phyloP scores from a whole-genome alignment of 2,329 filamentous ascomycete genomes.

The Dothidotthia symphoricarpi region DNA sequence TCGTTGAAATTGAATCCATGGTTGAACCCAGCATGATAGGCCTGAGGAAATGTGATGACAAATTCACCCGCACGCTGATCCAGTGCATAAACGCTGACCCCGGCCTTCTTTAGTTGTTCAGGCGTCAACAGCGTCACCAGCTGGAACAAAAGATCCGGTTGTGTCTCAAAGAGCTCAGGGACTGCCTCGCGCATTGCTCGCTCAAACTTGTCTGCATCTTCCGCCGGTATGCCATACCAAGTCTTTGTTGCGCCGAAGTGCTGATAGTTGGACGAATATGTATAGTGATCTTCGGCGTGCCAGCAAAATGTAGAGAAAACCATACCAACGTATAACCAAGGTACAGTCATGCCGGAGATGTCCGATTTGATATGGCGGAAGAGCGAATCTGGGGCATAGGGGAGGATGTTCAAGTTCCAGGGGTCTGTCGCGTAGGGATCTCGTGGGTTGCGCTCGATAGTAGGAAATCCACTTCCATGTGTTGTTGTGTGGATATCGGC shows the following conservation, averaged over 20 bases:
- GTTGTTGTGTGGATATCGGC: conserved; percentile 98
- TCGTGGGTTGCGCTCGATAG: conserved; percentile 83
- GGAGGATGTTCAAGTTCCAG: conserved; percentile 94
- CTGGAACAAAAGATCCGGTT: conserved; percentile 94
- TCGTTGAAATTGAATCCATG: conserved; percentile 99
- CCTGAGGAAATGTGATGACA: conserved; percentile 93
- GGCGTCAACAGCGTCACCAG: conserved; percentile 94
- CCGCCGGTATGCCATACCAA: conserved; percentile 96
- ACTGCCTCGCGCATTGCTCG: conserved; percentile 92
- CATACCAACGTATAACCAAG: conserved; percentile 99
- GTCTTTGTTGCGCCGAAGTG: conserved; percentile 98
- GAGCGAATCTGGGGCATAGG: conserved; percentile 84
- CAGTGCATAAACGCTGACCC: conserved; percentile 89
- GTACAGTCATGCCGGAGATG: conserved; percentile 98
- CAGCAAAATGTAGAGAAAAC: conserved; percentile 99
- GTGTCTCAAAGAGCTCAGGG: conserved; percentile 93
- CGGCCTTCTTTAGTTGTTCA: conserved; percentile 87
- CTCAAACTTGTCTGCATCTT: conserved; percentile 93
- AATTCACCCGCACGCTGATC: conserved; percentile 95
- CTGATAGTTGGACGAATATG: conserved; percentile 97
- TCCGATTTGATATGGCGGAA: conserved; percentile 98
- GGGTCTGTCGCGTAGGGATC: conserved; percentile 85
- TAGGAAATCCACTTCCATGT: conserved; percentile 95
- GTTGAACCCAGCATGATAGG: conserved; percentile 97
- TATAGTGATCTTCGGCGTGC: conserved; percentile 98